phyloP scores from a whole-genome alignment of 2,329 filamentous ascomycete genomes.

The Alternaria metachromatica region DNA sequence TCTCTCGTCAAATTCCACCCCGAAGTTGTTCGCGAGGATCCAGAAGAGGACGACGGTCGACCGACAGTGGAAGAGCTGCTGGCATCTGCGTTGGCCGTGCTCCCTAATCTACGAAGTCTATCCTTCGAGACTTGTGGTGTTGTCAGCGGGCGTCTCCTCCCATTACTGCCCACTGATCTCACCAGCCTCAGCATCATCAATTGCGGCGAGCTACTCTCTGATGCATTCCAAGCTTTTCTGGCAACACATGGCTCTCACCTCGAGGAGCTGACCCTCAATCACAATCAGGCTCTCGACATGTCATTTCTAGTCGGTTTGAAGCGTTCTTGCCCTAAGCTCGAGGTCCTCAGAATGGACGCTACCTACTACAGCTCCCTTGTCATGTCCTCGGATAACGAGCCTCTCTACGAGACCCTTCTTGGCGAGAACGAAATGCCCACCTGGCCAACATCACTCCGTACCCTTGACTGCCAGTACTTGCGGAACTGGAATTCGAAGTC shows the following conservation, averaged over 20 bases:
- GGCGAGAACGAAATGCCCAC: conserved; percentile 68
- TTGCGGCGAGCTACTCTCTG: conserved; percentile 76
- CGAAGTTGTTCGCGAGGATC: conserved; percentile 20
- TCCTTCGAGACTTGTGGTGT: conserved; percentile 77
- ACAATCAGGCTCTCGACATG: conserved; percentile 80
- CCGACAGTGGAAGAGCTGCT: conserved; percentile 52
- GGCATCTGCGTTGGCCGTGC: conserved; percentile 59
- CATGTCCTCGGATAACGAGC: conserved; percentile 73
- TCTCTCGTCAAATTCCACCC: conserved; percentile 45
- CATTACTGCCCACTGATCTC: conserved; percentile 70
- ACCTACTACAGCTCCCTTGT: conserved; percentile 76
- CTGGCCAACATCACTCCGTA: conserved; percentile 77
- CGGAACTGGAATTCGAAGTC: conserved; percentile 74
- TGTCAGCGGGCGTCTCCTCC: conserved; percentile 72
- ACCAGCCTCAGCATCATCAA: conserved; percentile 76
- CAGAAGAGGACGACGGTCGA: conserved; percentile 18
- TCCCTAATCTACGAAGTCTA: conserved; percentile 71
- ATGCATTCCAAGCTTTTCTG: conserved; percentile 70
- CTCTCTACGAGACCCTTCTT: conserved; percentile 74
- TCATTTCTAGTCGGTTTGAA: conserved; percentile 74
- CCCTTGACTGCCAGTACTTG: conserved; percentile 77
- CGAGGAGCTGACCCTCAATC: conserved; percentile 71
- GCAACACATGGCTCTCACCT: conserved; percentile 71
- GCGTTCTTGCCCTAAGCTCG: conserved; percentile 71
- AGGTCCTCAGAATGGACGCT: conserved; percentile 77